phyloP scores from a whole-genome alignment of 805 yeast species.

The Candida dajiaensis region DNA sequence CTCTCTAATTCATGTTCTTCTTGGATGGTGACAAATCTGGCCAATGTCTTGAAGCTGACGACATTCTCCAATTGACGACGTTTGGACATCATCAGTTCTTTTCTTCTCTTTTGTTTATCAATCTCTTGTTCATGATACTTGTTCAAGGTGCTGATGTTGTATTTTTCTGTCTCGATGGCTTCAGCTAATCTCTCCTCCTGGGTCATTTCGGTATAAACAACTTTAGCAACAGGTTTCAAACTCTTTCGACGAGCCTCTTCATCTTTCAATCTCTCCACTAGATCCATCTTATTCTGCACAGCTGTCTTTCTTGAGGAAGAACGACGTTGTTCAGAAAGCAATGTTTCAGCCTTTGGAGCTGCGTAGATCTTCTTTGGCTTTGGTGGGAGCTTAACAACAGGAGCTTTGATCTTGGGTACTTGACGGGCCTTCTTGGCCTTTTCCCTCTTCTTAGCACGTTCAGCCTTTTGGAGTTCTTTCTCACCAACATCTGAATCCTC shows the following conservation, averaged over 20 bases:
- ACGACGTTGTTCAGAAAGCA: conserved; percentile 52
- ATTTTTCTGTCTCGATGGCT: conserved; percentile 80
- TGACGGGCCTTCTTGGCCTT: conserved; percentile 22
- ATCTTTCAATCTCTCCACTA: conserved; percentile 63
- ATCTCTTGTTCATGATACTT: conserved; percentile 81
- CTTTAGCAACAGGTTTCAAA: conserved; percentile 35
- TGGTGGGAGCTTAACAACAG: conserved; percentile 21
- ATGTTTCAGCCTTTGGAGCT: conserved; percentile 42
- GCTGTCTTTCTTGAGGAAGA: conserved; percentile 76
- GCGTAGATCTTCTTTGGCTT: conserved; percentile 29
- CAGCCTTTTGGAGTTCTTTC: conserved; percentile 46
- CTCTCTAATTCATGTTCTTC: conserved; percentile 53
- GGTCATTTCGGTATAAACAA: conserved; percentile 37
- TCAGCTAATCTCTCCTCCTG: conserved; percentile 51
- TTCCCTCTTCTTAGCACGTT: conserved; percentile 29
- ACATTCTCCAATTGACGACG: conserved; percentile 57
- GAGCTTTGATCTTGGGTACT: conserved; percentile 30
- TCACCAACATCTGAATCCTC: conserved; percentile 66
- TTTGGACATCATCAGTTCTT: conserved; percentile 63
- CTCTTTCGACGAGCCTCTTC: conserved; percentile 54
- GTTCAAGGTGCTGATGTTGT: conserved; percentile 66
- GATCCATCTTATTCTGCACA: conserved; percentile 68
- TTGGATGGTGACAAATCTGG: conserved; percentile 51
- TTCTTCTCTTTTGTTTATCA: conserved; percentile 68
- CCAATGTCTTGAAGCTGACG: conserved; percentile 44